Conservation (phyloP, 805 yeast genomes). For the Candida caryicola region DNA sequence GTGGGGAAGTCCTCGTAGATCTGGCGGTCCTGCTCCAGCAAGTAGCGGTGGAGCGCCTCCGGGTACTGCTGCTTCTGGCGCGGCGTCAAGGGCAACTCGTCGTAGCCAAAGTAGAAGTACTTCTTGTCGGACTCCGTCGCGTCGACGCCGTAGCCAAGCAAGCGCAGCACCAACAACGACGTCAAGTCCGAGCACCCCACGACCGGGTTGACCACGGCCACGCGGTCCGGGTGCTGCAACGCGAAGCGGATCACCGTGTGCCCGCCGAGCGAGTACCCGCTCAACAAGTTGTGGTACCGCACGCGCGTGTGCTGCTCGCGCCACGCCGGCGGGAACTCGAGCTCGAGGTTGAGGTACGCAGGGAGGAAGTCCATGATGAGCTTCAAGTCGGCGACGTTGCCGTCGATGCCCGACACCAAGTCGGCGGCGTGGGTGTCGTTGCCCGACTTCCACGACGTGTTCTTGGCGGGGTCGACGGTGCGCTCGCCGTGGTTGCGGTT, state of each 20-base stretch:
- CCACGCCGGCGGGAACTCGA: slow-evolving; percentile 15
- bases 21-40: slow-evolving; percentile 26
- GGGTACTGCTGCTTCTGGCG: slow-evolving; percentile 26
- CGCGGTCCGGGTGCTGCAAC: slow-evolving; percentile 33
- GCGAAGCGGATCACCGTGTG: slow-evolving; percentile 51
- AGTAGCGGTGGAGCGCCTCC: slow-evolving; percentile 29
- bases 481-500: slow-evolving; percentile 57
- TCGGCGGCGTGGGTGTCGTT: slow-evolving; percentile 51
- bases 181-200: slow-evolving; percentile 50
- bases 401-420: slow-evolving; percentile 48
- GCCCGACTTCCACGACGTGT: slow-evolving; percentile 46
- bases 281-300: slow-evolving; percentile 35
- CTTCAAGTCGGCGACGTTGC: slow-evolving; percentile 44
- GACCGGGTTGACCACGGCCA: slow-evolving; percentile 45
- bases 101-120: slow-evolving; percentile 31
- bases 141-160: slow-evolving; percentile 18
- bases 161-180: slow-evolving; percentile 42
- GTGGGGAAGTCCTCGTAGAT: slow-evolving; percentile 36
- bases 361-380: slow-evolving; percentile 47
- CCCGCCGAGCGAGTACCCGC: slow-evolving; percentile 58
- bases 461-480: slow-evolving; percentile 29
- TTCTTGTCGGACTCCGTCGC: slow-evolving; percentile 24
- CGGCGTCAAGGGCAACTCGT: slow-evolving; percentile 30
- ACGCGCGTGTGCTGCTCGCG: slow-evolving; percentile 20
- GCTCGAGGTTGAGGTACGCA: slow-evolving; percentile 33